A percentile compares a stretch with the other conserved stretches of the same genome.
Evolutionary conservation across 306 rosid species (phyloP).

Genomic region (Dryas alaskensis): DNA sequence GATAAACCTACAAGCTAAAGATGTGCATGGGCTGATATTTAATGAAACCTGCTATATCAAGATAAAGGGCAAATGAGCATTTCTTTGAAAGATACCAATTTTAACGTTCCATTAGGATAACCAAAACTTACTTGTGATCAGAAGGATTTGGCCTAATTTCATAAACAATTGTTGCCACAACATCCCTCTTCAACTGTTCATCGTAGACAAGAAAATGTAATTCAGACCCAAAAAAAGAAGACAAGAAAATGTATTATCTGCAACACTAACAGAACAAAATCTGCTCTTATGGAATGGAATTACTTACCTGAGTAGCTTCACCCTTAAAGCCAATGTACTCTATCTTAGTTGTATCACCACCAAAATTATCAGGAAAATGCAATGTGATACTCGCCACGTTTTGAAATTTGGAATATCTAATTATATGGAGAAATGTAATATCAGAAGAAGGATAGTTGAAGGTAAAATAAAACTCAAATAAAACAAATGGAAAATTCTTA

Average conservation of each 20-base stretch:
- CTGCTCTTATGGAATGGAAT: slow-evolving; percentile 18
- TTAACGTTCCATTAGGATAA: not conserved
- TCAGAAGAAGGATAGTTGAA: slow-evolving; percentile 17
- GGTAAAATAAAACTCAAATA: slow-evolving; percentile 18
- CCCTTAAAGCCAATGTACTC: slow-evolving; percentile 96
- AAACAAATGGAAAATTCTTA: not conserved
- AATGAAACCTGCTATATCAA: not conserved
- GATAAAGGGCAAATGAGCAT: not conserved
- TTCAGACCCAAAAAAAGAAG: not conserved
- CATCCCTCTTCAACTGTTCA: slow-evolving; percentile 84
- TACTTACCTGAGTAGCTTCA: slow-evolving; percentile 98
- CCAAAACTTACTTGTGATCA: slow-evolving; percentile 80
- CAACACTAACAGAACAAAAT: slow-evolving; percentile 6
- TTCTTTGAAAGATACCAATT: not conserved
- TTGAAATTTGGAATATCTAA: slow-evolving; percentile 92
- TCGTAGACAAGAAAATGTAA: slow-evolving; percentile 18
- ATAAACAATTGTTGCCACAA: slow-evolving; percentile 81
- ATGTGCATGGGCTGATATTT: too few relatives aligned
- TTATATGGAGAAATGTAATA: slow-evolving; percentile 10
- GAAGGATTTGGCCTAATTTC: slow-evolving; percentile 96
- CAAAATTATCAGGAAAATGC: slow-evolving; percentile 90
- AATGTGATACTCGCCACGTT: slow-evolving; percentile 83
- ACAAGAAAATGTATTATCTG: slow-evolving; percentile 17
- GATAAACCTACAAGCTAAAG: not conserved
- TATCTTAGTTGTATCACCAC: slow-evolving; percentile 77